Evolutionary conservation across 257 asterid species (phyloP).

Genomic region (Solanum gandarillasii): DNA sequence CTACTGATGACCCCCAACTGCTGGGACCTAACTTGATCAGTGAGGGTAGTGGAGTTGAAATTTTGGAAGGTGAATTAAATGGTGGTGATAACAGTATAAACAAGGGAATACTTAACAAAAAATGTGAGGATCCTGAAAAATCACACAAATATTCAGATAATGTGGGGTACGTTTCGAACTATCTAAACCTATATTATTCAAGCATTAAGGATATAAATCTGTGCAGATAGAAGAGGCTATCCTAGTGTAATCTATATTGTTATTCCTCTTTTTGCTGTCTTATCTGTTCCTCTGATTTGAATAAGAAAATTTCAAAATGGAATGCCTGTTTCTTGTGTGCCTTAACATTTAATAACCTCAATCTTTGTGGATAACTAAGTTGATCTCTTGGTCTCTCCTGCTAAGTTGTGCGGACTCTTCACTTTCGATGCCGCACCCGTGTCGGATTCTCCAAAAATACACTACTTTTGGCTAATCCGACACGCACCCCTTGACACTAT

Average conservation of each 20-base stretch:
- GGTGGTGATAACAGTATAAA: constrained; percentile 1
- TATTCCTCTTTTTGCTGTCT: background rate
- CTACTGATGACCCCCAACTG: constrained; percentile 9
- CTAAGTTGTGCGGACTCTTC: too few relatives aligned
- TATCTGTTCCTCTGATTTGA: background rate
- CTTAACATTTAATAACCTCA: background rate
- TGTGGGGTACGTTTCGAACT: background rate
- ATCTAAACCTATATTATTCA: background rate
- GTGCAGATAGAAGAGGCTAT: background rate
- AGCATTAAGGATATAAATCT: background rate
- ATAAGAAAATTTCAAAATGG: background rate
- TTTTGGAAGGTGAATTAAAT: constrained; percentile 15
- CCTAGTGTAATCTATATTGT: background rate
- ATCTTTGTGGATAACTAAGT: background rate
- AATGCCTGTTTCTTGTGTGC: background rate
- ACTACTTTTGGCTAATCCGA: too few relatives aligned
- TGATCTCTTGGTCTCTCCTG: background rate
- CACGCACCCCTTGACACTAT: too few relatives aligned
- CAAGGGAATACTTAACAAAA: background rate
- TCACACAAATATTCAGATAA: background rate
- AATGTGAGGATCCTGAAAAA: background rate
- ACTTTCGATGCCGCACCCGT: too few relatives aligned
- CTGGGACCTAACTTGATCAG: constrained; percentile 10
- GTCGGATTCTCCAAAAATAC: too few relatives aligned
- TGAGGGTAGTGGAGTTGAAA: constrained; percentile 18